Percentiles rank a stretch among this genome's conserved stretches.
Evolutionary conservation across 2,329 filamentous ascomycete genomes (phyloP).

Genomic region (Pseudogymnoascus sp.): DNA sequence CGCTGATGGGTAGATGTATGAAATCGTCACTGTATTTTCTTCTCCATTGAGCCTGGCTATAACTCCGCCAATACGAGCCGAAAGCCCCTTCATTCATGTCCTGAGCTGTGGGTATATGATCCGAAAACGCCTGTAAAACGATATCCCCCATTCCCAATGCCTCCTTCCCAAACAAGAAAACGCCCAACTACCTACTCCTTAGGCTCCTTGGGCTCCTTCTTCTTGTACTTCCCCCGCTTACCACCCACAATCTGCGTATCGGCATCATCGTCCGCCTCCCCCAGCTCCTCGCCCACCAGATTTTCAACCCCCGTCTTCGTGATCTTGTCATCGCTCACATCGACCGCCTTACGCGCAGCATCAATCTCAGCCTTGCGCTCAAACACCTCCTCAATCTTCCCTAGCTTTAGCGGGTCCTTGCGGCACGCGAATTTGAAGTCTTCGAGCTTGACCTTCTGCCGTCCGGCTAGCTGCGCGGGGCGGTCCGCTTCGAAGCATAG

Average conservation of each 20-base stretch:
- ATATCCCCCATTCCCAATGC: not conserved
- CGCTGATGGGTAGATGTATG: not conserved
- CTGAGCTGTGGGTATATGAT: slow-evolving; percentile 1
- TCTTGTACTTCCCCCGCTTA: slow-evolving; percentile 11
- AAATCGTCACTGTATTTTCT: not conserved
- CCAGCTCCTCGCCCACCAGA: slow-evolving; percentile 36
- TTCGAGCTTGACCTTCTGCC: slow-evolving; percentile 96
- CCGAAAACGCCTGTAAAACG: not conserved
- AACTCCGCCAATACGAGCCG: not conserved
- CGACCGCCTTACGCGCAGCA: slow-evolving; percentile 68
- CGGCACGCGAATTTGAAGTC: slow-evolving; percentile 94
- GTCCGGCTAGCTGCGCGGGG: slow-evolving; percentile 75
- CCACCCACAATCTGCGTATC: slow-evolving; percentile 22
- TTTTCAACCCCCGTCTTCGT: slow-evolving; percentile 42
- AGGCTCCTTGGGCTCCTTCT: slow-evolving; percentile 5
- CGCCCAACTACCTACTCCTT: not conserved
- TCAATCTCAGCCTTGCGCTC: slow-evolving; percentile 85
- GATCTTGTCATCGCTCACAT: slow-evolving; percentile 59
- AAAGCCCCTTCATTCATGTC: not conserved
- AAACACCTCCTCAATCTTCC: slow-evolving; percentile 81
- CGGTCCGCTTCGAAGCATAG: slow-evolving; percentile 85
- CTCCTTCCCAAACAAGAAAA: not conserved
- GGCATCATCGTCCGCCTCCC: slow-evolving; percentile 45
- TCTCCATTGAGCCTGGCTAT: not conserved
- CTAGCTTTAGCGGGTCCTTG: slow-evolving; percentile 76